Base-by-base conservation (phyloP, 1,284 basidiomycete species). In the Ustilago sp. region DNA sequence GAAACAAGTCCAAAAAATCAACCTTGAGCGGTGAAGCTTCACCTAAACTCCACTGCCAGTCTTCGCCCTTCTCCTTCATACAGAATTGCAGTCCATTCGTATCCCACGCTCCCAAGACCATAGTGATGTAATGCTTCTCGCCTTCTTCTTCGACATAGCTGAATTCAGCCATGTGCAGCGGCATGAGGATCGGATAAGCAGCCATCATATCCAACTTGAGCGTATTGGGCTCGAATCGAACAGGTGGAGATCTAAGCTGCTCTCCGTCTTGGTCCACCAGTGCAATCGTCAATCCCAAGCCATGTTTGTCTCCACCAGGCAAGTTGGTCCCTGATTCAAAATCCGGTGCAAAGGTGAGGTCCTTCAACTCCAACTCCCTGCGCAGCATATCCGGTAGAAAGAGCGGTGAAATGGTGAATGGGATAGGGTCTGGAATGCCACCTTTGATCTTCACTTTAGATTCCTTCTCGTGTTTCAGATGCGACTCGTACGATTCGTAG, bases 351-450 rank as follows among this genome's bases (percentile, higher is more conserved):
- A 73, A 63, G 12, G 74, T 69, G 23, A 47, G 39, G 45, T 77
- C 69, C n/a, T 69, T 57, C 48, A 61, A 54, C 36, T 67, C 63
- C 28, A 77, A 58, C 35, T 64, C 39, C 34, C 59, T 58, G 35
- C 74, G 60, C 15, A 77, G 23, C 67, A 77, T 63, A 28, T 74
- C 75, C 0, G 71, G 67, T 0, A 77, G 56, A 32, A 65, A 69
- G 34, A 77, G 61, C n/a, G 75, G 75, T n/a, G 75, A 77, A 7
- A 77, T 56, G 47, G 71, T 70, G 41, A 77, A 77, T 3, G 75
- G 71, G n/a, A 77, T 19, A 0, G 68, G 67, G 13, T 70, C 63
- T 12, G 69, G 74, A 31, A 77, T 65, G 2, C 68, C 75, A 12
- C 71, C 75, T 48, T 70, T 59, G 62, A 77, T 68, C 43, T 68